phyloP scores from a whole-genome alignment of 169 alveolate genomes.

The Plasmodium vivax region DNA sequence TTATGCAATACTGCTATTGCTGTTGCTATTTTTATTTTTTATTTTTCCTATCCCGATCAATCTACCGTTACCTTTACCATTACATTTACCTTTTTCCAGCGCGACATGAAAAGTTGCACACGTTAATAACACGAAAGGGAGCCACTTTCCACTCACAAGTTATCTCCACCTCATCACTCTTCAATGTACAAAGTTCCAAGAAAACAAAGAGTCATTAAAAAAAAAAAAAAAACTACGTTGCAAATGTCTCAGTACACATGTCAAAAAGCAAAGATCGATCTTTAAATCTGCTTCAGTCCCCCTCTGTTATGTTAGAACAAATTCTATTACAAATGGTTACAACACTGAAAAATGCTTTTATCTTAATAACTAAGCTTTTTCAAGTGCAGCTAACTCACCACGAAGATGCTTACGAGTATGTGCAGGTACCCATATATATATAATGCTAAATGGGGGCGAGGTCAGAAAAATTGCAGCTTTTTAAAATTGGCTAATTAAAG shows the following conservation, averaged over 20 bases:
- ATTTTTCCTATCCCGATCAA: neutral
- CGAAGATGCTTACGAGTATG: neutral
- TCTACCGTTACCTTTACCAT: neutral
- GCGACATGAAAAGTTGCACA: neutral
- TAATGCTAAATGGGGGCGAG: neutral
- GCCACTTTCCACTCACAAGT: neutral
- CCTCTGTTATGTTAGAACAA: conserved; percentile 21
- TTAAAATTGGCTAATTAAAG: conserved; percentile 26
- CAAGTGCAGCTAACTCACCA: conserved; percentile 1
- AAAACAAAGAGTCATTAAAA: neutral
- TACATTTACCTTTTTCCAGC: neutral
- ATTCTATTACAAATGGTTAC: conserved; percentile 2
- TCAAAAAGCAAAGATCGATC: conserved; percentile 29
- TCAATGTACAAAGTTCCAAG: neutral
- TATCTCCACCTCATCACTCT: neutral
- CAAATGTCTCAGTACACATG: conserved; percentile 1
- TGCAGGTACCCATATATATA: neutral
- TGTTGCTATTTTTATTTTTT: neutral
- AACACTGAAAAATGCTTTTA: neutral
- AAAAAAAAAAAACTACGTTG: neutral
- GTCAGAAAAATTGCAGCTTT: conserved; percentile 6
- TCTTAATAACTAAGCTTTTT: neutral
- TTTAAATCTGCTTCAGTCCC: conserved; percentile 3
- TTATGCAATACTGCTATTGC: neutral
- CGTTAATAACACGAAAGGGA: neutral